Conservation (phyloP, 805 yeast genomes). For the Yamadazyma phyllophila region DNA sequence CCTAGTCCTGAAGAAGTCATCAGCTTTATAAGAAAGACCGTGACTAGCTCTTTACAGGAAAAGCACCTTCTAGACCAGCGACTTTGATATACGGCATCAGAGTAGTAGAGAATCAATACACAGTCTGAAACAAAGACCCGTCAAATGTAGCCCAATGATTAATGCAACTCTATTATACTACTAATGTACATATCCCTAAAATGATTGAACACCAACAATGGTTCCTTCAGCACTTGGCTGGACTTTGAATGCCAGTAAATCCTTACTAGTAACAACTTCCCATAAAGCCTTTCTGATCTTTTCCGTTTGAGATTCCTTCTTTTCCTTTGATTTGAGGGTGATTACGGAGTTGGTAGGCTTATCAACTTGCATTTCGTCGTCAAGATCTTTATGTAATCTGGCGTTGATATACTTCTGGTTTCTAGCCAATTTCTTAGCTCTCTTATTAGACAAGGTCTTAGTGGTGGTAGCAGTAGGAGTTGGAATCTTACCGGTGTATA, state of each 20-base stretch:
- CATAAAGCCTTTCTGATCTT: conserved; percentile 65
- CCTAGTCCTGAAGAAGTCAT: conserved; percentile 76
- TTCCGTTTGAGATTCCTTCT: conserved; percentile 27
- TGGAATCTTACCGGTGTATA: conserved; percentile 38
- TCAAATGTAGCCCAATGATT: background rate
- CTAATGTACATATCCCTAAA: conserved; percentile 28
- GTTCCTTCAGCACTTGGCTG: conserved; percentile 69
- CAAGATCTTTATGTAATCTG: conserved; percentile 54
- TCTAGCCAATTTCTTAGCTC: conserved; percentile 75
- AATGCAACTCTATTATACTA: conserved; percentile 5
- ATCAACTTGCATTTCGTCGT: conserved; percentile 51
- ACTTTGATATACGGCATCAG: background rate
- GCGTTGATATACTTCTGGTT: conserved; percentile 68
- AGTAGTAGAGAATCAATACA: too few species aligned
- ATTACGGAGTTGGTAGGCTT: conserved; percentile 3
- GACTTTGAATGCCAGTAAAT: conserved; percentile 44
- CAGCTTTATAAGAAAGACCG: conserved; percentile 60
- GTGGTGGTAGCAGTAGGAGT: conserved; percentile 41
- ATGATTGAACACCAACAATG: conserved; percentile 71
- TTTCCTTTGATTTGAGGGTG: conserved; percentile 22
- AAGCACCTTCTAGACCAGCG: conserved; percentile 37
- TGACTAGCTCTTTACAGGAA: conserved; percentile 45
- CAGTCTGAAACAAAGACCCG: too few species aligned
- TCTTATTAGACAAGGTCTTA: conserved; percentile 72
- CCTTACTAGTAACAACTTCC: conserved; percentile 63